Base-by-base conservation (phyloP, 345 rosid species). In the Cardamine chenopodiifolia region DNA sequence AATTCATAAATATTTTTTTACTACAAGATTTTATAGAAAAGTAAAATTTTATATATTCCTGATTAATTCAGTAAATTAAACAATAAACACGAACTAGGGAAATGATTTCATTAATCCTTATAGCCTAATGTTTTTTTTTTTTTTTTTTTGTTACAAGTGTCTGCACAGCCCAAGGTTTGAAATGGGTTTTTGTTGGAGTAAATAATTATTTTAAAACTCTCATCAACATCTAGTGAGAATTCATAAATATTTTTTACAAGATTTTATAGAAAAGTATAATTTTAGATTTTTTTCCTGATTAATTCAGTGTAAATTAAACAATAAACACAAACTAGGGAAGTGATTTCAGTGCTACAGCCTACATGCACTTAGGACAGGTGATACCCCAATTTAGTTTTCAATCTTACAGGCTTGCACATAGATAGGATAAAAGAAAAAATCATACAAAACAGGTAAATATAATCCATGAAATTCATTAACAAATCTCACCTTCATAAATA, bases 401-500 rank as follows among this genome's bases (percentile, higher is more conserved):
- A 68, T 54, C 32, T 18, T 54, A 15, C 34, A 54, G 5, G 14
- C 7, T n/a, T 29, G 62, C 62, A 56, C 61, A 54, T n/a, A 32
- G 35, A 54, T 17, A 32, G 5, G 23, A 59, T 31, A 12, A 60
- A 49, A 48, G n/a, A n/a, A 5, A 17, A 52, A 60, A 71, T 35
- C 58, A 61, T 13, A 25, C 32, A 25, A 34, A 70, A n/a, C 6
- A 48, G 14, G 15, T 34, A 71, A 70, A 58, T 1, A 35, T 22
- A 61, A 61, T 34, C 61, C n/a, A 18, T 17, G 40, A 61, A n/a
- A 31, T 22, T 48, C 13, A 32, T 17, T 32, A 31, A 71, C 26
- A 71, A 59, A 72, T 72, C 69, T 52, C 69, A 50, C 62, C 12
- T 26, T 39, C 69, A 26, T 52, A 50, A 49, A 37, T 37, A 4